Evolutionary conservation across 108 stramenopile species (phyloP).

Genomic region (Conticribra weissflogii): DNA sequence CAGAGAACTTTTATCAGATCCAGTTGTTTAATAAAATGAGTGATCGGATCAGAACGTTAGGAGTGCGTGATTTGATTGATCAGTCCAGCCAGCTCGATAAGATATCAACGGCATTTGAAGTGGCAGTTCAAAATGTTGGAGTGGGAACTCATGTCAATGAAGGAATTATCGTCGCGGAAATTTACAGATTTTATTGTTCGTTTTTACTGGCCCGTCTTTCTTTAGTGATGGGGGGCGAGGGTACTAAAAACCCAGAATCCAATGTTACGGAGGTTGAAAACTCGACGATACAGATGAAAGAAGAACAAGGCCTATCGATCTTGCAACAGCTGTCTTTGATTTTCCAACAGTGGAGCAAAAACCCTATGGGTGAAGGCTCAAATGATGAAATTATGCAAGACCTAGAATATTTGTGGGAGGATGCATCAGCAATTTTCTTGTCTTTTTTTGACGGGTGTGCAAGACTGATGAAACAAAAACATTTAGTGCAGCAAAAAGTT

Average conservation of each 20-base stretch:
- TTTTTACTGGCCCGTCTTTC: conserved; percentile 29
- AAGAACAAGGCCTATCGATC: not conserved
- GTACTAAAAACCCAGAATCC: not conserved
- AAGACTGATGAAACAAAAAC: conserved; percentile 2
- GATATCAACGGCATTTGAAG: conserved; percentile 50
- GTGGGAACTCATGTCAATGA: conserved; percentile 71
- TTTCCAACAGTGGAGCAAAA: conserved; percentile 39
- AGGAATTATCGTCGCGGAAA: conserved; percentile 49
- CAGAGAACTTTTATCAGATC: conserved; percentile 20
- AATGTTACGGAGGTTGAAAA: conserved; percentile 4
- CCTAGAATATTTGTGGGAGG: conserved; percentile 41
- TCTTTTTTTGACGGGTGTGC: conserved; percentile 14
- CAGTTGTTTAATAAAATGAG: conserved; percentile 18
- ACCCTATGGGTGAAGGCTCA: conserved; percentile 51
- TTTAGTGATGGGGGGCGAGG: conserved; percentile 1
- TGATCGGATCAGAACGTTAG: conserved; percentile 10
- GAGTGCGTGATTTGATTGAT: conserved; percentile 8
- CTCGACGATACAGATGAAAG: conserved; percentile 1
- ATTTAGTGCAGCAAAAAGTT: conserved; percentile 52
- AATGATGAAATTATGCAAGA: conserved; percentile 54
- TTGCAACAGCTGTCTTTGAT: conserved; percentile 29
- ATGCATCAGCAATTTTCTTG: conserved; percentile 27
- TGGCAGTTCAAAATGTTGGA: conserved; percentile 60
- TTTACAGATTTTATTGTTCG: conserved; percentile 48
- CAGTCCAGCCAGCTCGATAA: conserved; percentile 9